Percentiles rank a stretch among this genome's conserved stretches.
Conservation (phyloP, 2,329 filamentous ascomycete genomes). For the Diaporthe sp. region DNA sequence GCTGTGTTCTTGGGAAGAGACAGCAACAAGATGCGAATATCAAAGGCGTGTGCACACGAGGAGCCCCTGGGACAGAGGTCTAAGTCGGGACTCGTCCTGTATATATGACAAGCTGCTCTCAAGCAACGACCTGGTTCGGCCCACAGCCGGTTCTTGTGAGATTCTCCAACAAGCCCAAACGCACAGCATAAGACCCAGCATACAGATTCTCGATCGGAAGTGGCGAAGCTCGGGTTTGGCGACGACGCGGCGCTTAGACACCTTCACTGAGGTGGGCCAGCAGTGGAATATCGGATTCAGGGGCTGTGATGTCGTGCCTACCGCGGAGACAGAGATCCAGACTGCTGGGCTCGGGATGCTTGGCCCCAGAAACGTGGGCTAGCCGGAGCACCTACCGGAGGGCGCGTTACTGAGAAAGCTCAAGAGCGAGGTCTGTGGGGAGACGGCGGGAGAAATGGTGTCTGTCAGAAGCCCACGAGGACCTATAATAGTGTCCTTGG, state of each 20-base stretch:
- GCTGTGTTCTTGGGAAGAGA: background rate
- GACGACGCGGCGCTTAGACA: background rate
- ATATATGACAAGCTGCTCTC: conserved; percentile 11
- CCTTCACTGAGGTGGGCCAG: conserved; percentile 5
- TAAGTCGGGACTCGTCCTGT: background rate
- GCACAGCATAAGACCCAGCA: conserved; percentile 26
- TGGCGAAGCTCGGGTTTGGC: conserved; percentile 13
- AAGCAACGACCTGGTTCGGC: background rate
- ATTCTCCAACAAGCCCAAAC: conserved; percentile 22
- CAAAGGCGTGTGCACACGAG: background rate
- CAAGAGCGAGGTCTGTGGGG: conserved; percentile 35
- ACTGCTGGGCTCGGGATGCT: conserved; percentile 8
- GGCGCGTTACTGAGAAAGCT: conserved; percentile 32
- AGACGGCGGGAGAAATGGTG: conserved; percentile 16
- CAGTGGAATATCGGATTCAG: conserved; percentile 7
- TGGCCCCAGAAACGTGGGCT: conserved; percentile 20
- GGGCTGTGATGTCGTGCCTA: conserved; percentile 4
- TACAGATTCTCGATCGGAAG: conserved; percentile 13
- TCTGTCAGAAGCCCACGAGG: conserved; percentile 18
- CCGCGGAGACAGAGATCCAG: conserved; percentile 17
- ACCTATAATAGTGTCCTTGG: conserved; percentile 16
- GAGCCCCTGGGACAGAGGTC: background rate
- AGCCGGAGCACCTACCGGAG: conserved; percentile 27
- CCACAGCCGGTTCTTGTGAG: background rate
- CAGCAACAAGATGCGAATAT: background rate